These are phyloP conservation scores for Aegilops speltoides DNA, from an alignment of 176 grass and related monocot species.

Conservation along the genomic window DNA sequence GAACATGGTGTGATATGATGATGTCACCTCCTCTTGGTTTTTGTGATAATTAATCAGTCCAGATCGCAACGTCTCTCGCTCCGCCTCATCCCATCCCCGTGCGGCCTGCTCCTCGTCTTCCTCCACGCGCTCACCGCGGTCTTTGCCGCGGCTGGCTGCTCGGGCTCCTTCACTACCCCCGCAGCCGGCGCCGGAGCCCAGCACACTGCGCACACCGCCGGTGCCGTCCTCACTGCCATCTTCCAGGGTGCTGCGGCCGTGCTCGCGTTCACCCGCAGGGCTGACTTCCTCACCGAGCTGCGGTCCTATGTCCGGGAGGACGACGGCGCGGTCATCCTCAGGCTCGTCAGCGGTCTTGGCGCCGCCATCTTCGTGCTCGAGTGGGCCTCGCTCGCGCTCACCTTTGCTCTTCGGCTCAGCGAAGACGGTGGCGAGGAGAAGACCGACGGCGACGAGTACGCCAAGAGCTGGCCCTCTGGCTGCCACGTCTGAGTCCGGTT, in stretches of 20 bases:
- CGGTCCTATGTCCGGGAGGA: too few relatives aligned
- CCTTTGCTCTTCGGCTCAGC: too few relatives aligned
- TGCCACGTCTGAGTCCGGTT: neutral
- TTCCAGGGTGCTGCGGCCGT: constrained; percentile 68
- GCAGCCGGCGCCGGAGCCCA: neutral
- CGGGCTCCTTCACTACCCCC: constrained; percentile 41
- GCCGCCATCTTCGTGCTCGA: too few relatives aligned
- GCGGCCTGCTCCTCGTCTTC: constrained; percentile 75
- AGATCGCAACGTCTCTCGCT: constrained; percentile 36
- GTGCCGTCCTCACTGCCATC: constrained; percentile 72
- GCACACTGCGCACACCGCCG: constrained; percentile 52
- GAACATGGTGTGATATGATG: too few relatives aligned
- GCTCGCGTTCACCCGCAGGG: constrained; percentile 56
- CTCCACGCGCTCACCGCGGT: constrained; percentile 67
- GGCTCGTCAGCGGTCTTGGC: too few relatives aligned
- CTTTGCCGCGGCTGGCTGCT: constrained; percentile 54
- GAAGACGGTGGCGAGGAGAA: too few relatives aligned
- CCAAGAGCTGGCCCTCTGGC: too few relatives aligned
- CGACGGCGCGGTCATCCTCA: too few relatives aligned
- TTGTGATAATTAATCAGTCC: too few relatives aligned
- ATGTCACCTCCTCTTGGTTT: too few relatives aligned
- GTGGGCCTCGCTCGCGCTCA: too few relatives aligned
- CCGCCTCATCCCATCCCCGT: constrained; percentile 66
- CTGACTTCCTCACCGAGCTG: constrained; percentile 12
- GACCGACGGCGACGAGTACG: too few relatives aligned